Conservation (phyloP, 768 basidiomycete genomes). For the Neoboletus magnificus region DNA sequence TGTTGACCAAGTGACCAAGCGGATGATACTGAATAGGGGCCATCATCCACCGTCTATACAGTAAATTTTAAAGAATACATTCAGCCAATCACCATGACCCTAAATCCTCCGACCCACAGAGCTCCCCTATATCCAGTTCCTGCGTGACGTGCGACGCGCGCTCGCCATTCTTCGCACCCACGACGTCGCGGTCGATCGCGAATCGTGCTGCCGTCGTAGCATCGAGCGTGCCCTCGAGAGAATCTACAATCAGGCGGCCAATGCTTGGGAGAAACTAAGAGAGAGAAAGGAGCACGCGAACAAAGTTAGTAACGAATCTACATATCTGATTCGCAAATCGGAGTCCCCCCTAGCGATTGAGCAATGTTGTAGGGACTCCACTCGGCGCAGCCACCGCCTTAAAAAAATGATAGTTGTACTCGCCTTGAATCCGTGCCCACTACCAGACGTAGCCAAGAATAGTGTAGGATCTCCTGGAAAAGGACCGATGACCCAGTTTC, state of each 20-base stretch:
- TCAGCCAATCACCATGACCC: not conserved
- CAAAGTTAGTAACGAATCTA: not conserved
- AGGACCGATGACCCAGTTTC: slow-evolving; percentile 87
- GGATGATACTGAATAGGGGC: too few species aligned
- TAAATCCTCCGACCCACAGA: slow-evolving; percentile 48
- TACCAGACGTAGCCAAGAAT: slow-evolving; percentile 82
- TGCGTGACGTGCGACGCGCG: slow-evolving; percentile 14
- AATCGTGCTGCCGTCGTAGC: slow-evolving; percentile 56
- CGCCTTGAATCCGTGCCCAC: slow-evolving; percentile 87
- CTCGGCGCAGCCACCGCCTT: not conserved
- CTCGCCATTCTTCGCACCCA: slow-evolving; percentile 18
- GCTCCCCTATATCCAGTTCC: slow-evolving; percentile 45
- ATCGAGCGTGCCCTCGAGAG: slow-evolving; percentile 62
- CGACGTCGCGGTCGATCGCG: slow-evolving; percentile 48
- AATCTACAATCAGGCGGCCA: slow-evolving; percentile 71
- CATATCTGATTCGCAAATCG: not conserved
- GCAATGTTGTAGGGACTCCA: not conserved
- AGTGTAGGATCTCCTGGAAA: slow-evolving; percentile 55
- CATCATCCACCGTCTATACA: too few species aligned
- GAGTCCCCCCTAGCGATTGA: not conserved
- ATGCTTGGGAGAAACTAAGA: slow-evolving; percentile 82
- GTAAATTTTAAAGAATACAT: not conserved
- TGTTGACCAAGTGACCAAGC: too few species aligned
- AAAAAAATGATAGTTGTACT: not conserved
- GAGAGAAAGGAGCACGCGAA: not conserved